Evolutionary conservation across 768 basidiomycete species (phyloP), one percentile per base, ranked within the genome.

Genomic region (Boletus pseudopeckii): DNA sequence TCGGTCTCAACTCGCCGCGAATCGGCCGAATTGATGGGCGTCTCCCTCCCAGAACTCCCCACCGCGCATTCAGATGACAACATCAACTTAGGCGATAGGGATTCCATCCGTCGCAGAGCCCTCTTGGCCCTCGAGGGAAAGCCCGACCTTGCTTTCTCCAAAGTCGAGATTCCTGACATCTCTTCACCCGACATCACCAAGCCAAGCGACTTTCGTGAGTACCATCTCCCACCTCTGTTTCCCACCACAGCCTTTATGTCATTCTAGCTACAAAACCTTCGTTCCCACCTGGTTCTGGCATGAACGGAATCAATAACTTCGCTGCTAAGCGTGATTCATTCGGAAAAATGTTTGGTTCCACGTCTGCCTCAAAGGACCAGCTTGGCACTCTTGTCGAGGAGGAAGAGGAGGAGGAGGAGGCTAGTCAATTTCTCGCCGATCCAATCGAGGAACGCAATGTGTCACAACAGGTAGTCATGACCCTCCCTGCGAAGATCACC

Each of bases 1-100:
- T 92, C 90, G 24, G 90, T 96, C 26, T 92, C 93, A 10, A 95
- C 92, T 38, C 85, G 92, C 56, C 81, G 80, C 59, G 93, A 96
- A 74, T 93, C 91, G 18, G 88, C 91, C 17, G 93, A 95, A 63
- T 75, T 96, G 64, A 94, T 96, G 89, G 90, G 91, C 26, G 80
- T 90, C 13, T 72, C 86, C 22, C 73, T 89, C 37, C 84, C 88
- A 13, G 82, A 85, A 55, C 77, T 90, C 24, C 82, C 84, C 6
- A 62, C 79, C 9, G 80, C 82, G 2, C 73, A 75, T 26, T 76
- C 83, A 2, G 85, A 90, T 32, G 84, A 88, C 65, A 83, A 83
- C 61, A 72, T 87, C 62, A 85, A 82, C 58, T 62, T 85, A 24
- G 85, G 82, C 30, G 86, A 88, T 60, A 84, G 81, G 71, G 87